Percentiles rank a stretch among this genome's conserved stretches.
phyloP scores from a whole-genome alignment of 2,329 filamentous ascomycete genomes.

The Aspergillus intermedius region DNA sequence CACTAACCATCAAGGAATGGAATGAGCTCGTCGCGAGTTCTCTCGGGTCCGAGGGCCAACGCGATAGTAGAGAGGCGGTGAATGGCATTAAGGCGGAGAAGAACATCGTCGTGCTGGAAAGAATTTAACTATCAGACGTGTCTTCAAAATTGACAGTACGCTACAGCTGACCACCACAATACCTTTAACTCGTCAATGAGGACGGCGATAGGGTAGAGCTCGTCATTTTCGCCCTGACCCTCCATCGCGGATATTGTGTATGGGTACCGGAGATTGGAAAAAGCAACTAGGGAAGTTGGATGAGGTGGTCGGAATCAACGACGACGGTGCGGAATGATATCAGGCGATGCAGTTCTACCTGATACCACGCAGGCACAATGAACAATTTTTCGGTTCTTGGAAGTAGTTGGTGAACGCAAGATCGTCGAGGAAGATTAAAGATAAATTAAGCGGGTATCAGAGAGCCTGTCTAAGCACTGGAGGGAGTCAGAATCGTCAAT shows the following conservation, averaged over 20 bases:
- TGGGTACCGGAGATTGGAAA: constrained; percentile 17
- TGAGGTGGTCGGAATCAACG: constrained; percentile 23
- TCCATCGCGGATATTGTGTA: constrained; percentile 63
- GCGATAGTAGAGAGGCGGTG: constrained; percentile 97
- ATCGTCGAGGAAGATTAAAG: constrained; percentile 5
- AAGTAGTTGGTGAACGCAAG: constrained; percentile 11
- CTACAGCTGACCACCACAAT: constrained; percentile 24
- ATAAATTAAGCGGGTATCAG: neutral
- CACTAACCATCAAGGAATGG: constrained; percentile 94
- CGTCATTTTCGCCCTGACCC: constrained; percentile 84
- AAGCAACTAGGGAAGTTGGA: constrained; percentile 17
- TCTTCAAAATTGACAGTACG: neutral
- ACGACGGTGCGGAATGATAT: constrained; percentile 28
- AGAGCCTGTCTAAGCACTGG: neutral
- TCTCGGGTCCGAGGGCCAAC: constrained; percentile 87
- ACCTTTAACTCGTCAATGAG: constrained; percentile 99
- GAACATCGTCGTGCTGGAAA: constrained; percentile 88
- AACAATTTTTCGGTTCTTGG: constrained; percentile 6
- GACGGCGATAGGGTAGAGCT: constrained; percentile 99
- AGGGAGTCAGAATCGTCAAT: neutral
- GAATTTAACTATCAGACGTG: constrained; percentile 11
- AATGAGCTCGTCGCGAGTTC: constrained; percentile 96
- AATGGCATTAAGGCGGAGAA: constrained; percentile 96
- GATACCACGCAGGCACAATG: constrained; percentile 22
- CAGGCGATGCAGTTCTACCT: constrained; percentile 17